Conservation (phyloP, 306 rosid species). For the Sindora glabra region DNA sequence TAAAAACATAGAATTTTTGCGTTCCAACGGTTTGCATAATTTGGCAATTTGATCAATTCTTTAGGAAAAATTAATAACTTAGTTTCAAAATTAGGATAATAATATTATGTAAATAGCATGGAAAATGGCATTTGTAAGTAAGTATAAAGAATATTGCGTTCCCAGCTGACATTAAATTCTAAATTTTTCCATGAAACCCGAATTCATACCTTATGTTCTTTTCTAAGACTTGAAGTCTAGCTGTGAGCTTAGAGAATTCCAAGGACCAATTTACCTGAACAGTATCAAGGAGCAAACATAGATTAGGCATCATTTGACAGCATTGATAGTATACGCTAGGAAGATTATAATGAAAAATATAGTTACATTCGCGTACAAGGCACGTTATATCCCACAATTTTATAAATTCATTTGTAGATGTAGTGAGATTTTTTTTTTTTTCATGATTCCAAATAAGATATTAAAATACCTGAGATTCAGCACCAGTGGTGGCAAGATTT, state of each 20-base stretch:
- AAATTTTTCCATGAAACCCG: not conserved
- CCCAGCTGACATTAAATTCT: not conserved
- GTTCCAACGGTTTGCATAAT: not conserved
- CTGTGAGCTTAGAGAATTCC: slow-evolving; percentile 50
- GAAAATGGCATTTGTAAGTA: not conserved
- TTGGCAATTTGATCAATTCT: too few relatives aligned
- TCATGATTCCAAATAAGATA: not conserved
- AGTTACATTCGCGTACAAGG: too few relatives aligned
- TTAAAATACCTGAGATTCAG: slow-evolving; percentile 40
- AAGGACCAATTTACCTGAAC: slow-evolving; percentile 35
- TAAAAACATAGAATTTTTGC: too few relatives aligned
- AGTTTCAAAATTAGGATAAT: too few relatives aligned
- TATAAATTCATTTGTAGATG: too few relatives aligned
- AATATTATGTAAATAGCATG: not conserved
- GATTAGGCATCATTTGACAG: not conserved
- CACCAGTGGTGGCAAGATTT: slow-evolving; percentile 11
- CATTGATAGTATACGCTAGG: too few relatives aligned
- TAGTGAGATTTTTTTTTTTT: too few relatives aligned
- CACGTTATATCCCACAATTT: too few relatives aligned
- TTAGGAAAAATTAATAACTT: too few relatives aligned
- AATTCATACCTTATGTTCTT: slow-evolving; percentile 46
- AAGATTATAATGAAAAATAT: too few relatives aligned
- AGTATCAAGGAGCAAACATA: not conserved
- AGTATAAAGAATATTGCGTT: not conserved
- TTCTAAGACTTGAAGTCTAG: slow-evolving; percentile 50